These are phyloP conservation scores for Dalbergia cultrata DNA, from an alignment of 306 rosid genomes.

Conservation along the genomic window DNA sequence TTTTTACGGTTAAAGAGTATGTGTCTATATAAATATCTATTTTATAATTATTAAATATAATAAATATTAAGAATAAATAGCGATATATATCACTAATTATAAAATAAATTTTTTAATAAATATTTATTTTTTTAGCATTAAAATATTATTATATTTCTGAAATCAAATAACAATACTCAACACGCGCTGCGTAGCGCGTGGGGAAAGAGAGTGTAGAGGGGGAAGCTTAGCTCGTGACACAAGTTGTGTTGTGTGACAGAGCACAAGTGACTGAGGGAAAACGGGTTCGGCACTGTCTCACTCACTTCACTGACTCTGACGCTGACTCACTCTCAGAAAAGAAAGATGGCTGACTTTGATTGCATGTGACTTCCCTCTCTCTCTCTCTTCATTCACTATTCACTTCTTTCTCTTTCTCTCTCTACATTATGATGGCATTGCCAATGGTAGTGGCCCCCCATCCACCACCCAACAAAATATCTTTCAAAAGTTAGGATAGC, in stretches of 20 bases:
- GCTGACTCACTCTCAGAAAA: too few species aligned
- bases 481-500: neutral
- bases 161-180: too few species aligned
- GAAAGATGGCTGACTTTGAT: slow-evolving; percentile 47
- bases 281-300: neutral
- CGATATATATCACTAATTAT: too few species aligned
- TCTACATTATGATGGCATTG: neutral
- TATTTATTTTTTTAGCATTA: too few species aligned
- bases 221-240: neutral
- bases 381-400: neutral
- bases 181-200: neutral
- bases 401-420: neutral
- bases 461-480: slow-evolving; percentile 21
- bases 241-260: neutral
- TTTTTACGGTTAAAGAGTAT: too few species aligned
- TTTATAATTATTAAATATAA: too few species aligned
- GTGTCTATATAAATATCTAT: too few species aligned
- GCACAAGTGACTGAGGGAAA: neutral
- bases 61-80: too few species aligned
- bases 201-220: too few species aligned
- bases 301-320: neutral
- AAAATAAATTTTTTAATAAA: too few species aligned
- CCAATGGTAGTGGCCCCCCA: slow-evolving; percentile 12
- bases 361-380: slow-evolving; percentile 52
- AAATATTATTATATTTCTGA: too few species aligned